Base-by-base conservation (phyloP, 345 rosid species). In the Erodium maritimum region DNA sequence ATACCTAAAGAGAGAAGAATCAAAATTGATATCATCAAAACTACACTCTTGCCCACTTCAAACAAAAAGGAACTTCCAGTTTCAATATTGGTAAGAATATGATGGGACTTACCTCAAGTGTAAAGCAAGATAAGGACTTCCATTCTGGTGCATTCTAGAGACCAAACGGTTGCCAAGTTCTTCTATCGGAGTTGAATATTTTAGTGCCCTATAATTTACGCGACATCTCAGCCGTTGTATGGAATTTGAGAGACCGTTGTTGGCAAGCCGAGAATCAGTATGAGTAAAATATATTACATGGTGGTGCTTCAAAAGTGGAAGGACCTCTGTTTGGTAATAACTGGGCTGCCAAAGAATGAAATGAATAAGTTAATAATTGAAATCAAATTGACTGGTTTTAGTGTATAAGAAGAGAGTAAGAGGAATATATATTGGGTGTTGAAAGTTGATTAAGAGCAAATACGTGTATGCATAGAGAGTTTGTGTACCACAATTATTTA, bases 211-310 rank as follows among this genome's bases (percentile, higher is more conserved):
- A 53, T 88, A 91, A 71, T 86, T 91, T 54, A 75, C 98, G 54
- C 82, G 95, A 70, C 98, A 91, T 67, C 98, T 81, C 67, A 91
- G 81, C 78, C 79, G 86, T 70, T 91, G 98, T 60, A 81, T 73
- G 55, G 89, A 77, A 60, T 64, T 73, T 55, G 82, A 57, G 70
- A 91, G 71, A 55, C 60, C 85, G 46, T 88, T 91, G 85, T 91
- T 91, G 69, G 96, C 95, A 56, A 91, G 79, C 61, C 98, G 84
- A 60, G 98, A 86, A 78, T 86, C 98, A 42, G 96, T 79, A 70
- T 91, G 98, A 56, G 96, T 88, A 59, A 91, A 80, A 73, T 84
- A 88, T 64, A 91, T 70, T 73, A 88, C 88, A 68, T 71, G 80
- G 73, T 88, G 95, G 73, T 86, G 84, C 75, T 91, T 88, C 78